Evolutionary conservation across 345 rosid species (phyloP), one percentile per base, ranked within the genome.

Genomic region (Dimocarpus longan): DNA sequence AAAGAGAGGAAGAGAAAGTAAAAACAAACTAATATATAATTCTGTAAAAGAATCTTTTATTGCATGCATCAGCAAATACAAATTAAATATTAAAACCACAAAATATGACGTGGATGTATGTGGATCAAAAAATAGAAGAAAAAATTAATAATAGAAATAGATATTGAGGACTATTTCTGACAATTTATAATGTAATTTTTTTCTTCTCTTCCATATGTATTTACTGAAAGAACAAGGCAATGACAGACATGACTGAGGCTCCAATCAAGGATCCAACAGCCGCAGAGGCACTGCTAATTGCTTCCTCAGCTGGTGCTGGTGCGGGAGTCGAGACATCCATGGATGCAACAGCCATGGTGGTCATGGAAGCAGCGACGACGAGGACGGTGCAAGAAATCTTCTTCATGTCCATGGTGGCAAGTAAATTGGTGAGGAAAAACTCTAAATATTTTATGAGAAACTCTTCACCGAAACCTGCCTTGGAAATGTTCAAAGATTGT

Each of bases 391-490:
- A 74, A 42, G 68, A 63, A 7, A 74, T 13, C 77, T 60, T 74
- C 68, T 74, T 74, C 77, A 74, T 59, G 19, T 74, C 40, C 77
- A 74, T 74, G 68, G 56, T 21, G 68, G 37, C 21, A 24, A 11
- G 57, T 32, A 22, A 42, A 16, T 12, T 8, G 16, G 6, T n/a
- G 6, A 56, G 21, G 44, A 32, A 71, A 19, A 24, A 8, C n/a
- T 54, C 59, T 16, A 7, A 54, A 16, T 2, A 15, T 50, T 50
- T 50, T 50, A 50, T 5, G 24, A 42, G 16, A 32, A n/a, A 6
- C 10, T 21, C 1, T 16, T 56, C 65, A 16, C 40, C 9, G 24
- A 16, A 71, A 42, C 42, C 16, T 26, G 75, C 64, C 10, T 26
- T 71, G 26, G 65, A 52, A 42, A 37, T 71, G 65, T 32, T 26